These are phyloP conservation scores for Phytopythium chamaehyphon DNA, from an alignment of 352 stramenopile genomes.

Conservation along the genomic window DNA sequence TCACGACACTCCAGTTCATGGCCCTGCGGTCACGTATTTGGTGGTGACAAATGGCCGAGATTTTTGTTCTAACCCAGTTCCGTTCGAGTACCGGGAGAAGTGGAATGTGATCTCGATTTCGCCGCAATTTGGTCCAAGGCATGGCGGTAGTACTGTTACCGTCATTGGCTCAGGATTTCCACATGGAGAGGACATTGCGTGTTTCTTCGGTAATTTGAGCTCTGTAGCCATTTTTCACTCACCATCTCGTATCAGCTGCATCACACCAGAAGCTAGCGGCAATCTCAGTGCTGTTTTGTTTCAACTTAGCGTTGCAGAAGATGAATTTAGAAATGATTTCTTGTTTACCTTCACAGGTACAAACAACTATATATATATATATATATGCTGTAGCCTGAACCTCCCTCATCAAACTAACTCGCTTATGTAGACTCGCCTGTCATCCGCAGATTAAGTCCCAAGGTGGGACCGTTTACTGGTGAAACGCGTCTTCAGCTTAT, in stretches of 20 bases:
- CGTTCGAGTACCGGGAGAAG: conserved; percentile 37
- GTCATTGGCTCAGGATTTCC: conserved; percentile 31
- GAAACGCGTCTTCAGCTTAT: conserved; percentile 20
- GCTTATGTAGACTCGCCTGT: conserved; percentile 28
- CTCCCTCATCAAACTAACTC: not conserved
- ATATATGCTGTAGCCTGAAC: too few relatives aligned
- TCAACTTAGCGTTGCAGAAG: conserved; percentile 45
- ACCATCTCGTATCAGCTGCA: conserved; percentile 20
- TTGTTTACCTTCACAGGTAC: conserved; percentile 51
- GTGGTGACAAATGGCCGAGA: conserved; percentile 49
- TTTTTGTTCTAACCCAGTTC: conserved; percentile 59
- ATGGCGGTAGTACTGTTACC: conserved; percentile 28
- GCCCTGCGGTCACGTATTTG: conserved; percentile 21
- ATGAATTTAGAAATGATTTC: conserved; percentile 42
- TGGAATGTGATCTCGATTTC: conserved; percentile 27
- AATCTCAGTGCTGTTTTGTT: conserved; percentile 19
- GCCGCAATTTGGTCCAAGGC: conserved; percentile 22
- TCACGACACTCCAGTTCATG: conserved; percentile 11
- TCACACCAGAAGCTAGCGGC: conserved; percentile 8
- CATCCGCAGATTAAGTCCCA: conserved; percentile 21
- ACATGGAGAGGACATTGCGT: conserved; percentile 18
- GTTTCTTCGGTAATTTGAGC: conserved; percentile 27
- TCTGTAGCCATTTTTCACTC: conserved; percentile 19
- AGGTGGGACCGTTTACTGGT: conserved; percentile 17
- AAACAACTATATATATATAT: too few relatives aligned